phyloP scores from a whole-genome alignment of 352 stramenopile species.

The Phytophthora hybrid region DNA sequence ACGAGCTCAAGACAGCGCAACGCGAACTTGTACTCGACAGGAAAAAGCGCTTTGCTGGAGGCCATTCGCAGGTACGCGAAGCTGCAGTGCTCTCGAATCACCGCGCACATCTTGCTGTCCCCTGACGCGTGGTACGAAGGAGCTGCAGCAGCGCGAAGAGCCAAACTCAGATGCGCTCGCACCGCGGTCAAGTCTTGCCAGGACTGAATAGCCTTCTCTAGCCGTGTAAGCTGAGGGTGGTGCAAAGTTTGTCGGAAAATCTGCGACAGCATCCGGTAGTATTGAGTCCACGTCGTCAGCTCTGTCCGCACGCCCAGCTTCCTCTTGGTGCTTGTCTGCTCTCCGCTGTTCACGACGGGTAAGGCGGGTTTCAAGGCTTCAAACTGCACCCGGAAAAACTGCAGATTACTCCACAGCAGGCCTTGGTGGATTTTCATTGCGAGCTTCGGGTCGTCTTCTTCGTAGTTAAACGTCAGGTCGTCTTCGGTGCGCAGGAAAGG shows the following conservation, averaged over 20 bases:
- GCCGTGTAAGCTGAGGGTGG: constrained; percentile 24
- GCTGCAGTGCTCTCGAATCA: constrained; percentile 42
- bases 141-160: constrained; percentile 45
- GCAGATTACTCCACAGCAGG: constrained; percentile 53
- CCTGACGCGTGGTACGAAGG: constrained; percentile 26
- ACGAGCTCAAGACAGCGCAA: constrained; percentile 54
- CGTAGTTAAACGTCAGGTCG: constrained; percentile 64
- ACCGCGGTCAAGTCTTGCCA: constrained; percentile 59
- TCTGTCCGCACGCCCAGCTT: constrained; percentile 23
- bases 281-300: constrained; percentile 36
- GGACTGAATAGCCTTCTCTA: constrained; percentile 46
- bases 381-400: constrained; percentile 74
- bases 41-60: constrained; percentile 58
- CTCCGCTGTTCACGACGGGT: constrained; percentile 15
- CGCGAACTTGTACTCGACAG: constrained; percentile 71
- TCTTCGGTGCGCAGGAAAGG: constrained; percentile 63
- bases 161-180: constrained; percentile 48
- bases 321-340: constrained; percentile 8
- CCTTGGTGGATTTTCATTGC: constrained; percentile 49
- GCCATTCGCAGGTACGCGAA: constrained; percentile 44
- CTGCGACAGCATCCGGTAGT: constrained; percentile 37
- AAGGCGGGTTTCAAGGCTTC: constrained; percentile 48
- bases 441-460: constrained; percentile 59
- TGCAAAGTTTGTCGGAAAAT: constrained; percentile 39
- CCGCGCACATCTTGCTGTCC: constrained; percentile 24